These are phyloP conservation scores for Lactarius trivialis DNA, from an alignment of 768 basidiomycete genomes.

Conservation along the genomic window DNA sequence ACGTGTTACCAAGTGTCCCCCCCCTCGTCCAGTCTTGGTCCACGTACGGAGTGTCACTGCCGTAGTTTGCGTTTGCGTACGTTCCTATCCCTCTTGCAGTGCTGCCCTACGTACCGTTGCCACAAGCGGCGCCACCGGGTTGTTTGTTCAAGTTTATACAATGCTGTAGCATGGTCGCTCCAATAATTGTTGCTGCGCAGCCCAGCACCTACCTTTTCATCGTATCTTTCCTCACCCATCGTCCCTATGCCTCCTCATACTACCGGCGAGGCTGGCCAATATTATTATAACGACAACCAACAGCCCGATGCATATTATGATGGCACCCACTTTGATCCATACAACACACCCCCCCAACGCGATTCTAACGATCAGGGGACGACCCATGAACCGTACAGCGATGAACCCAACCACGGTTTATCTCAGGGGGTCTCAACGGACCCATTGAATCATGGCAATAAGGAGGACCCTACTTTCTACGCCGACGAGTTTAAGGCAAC, in stretches of 20 bases:
- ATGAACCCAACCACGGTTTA: conserved; percentile 23
- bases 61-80: neutral
- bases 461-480: conserved; percentile 3
- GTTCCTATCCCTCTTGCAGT: neutral
- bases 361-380: conserved; percentile 48
- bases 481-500: neutral
- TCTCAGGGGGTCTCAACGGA: neutral
- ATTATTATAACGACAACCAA: neutral
- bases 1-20: neutral
- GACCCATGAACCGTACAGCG: conserved; percentile 26
- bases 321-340: conserved; percentile 42
- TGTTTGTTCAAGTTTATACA: conserved; percentile 11
- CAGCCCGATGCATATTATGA: conserved; percentile 17
- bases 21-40: neutral
- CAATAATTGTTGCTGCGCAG: conserved; percentile 5
- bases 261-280: neutral
- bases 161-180: conserved; percentile 9
- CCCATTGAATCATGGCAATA: neutral
- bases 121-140: neutral
- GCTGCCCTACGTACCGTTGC: neutral
- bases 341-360: conserved; percentile 36
- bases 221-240: neutral
- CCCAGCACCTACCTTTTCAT: neutral
- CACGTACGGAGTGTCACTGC: neutral
- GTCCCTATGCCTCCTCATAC: conserved; percentile 4